Evolutionary conservation across 1,139 yeast species (phyloP).

Genomic region (Taphrina sp.): DNA sequence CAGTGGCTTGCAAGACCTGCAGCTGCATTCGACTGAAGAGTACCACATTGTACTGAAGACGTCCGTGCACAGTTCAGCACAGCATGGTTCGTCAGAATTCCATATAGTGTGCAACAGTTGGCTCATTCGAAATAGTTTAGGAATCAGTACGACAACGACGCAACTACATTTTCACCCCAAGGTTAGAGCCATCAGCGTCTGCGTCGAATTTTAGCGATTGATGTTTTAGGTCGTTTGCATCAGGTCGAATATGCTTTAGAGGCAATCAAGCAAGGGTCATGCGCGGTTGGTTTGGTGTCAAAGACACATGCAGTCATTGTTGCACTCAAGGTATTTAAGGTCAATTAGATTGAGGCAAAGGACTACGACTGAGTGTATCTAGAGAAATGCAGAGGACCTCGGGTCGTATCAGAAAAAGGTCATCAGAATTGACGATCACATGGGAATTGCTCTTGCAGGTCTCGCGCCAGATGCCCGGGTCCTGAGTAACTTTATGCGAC

Average conservation of each 20-base stretch:
- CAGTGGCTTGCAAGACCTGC: no score
- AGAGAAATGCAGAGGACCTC: constrained; percentile 90
- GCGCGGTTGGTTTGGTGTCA: constrained; percentile 90
- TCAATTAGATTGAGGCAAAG: no score
- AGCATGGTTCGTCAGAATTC: no score
- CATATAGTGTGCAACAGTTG: no score
- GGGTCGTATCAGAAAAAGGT: constrained; percentile 95
- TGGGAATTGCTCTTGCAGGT: constrained; percentile 95
- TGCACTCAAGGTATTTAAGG: constrained; percentile 66
- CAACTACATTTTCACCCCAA: constrained; percentile 37
- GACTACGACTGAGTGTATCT: no score
- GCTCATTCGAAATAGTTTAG: constrained; percentile 15
- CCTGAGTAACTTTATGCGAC: constrained; percentile 74
- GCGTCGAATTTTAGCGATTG: background rate
- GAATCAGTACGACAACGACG: constrained; percentile 34
- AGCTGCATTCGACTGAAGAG: no score
- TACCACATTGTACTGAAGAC: no score
- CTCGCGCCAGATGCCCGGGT: constrained; percentile 98
- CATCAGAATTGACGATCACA: constrained; percentile 84
- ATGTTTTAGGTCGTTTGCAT: constrained; percentile 32
- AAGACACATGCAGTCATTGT: constrained; percentile 84
- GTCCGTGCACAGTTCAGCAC: no score
- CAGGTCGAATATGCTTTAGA: constrained; percentile 87
- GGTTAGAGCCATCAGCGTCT: no score
- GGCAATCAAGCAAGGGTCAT: constrained; percentile 97